Evolutionary conservation across 2,329 filamentous ascomycete genomes (phyloP).

Genomic region (Aspergillus sp.): DNA sequence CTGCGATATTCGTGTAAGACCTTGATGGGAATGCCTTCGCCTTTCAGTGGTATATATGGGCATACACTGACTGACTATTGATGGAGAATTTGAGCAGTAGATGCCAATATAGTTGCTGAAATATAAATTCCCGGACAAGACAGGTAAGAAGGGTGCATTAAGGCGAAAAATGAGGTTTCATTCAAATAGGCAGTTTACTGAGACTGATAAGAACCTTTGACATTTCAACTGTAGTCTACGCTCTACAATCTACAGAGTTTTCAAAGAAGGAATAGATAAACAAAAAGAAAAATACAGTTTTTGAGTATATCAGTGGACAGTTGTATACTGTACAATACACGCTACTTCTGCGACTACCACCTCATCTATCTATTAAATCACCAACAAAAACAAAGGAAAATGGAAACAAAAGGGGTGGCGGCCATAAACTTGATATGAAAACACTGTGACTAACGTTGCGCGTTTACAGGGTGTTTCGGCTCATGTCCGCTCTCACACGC

Average conservation of each 20-base stretch:
- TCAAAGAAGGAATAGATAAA: not conserved
- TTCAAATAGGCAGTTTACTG: not conserved
- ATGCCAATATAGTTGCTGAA: too few species aligned
- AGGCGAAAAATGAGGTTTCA: too few species aligned
- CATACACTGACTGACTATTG: too few species aligned
- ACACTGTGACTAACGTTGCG: constrained; percentile 5
- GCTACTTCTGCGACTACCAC: constrained; percentile 19
- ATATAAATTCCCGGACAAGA: too few species aligned
- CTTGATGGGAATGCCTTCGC: too few species aligned
- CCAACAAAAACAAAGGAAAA: constrained; percentile 15
- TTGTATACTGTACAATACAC: constrained; percentile 29
- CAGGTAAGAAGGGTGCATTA: too few species aligned
- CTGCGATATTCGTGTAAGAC: too few species aligned
- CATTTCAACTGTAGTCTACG: not conserved
- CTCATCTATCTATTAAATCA: constrained; percentile 24
- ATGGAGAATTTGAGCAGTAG: too few species aligned
- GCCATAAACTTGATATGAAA: constrained; percentile 16
- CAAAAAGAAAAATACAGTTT: constrained; percentile 21
- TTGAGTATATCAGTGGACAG: constrained; percentile 25
- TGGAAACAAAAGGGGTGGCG: constrained; percentile 5
- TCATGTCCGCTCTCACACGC: constrained; percentile 71
- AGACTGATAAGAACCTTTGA: not conserved
- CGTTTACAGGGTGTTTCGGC: constrained; percentile 57
- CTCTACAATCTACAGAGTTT: not conserved
- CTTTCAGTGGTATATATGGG: too few species aligned